These are phyloP conservation scores for Dalbergia cultrata DNA, from an alignment of 306 rosid genomes.

Conservation along the genomic window DNA sequence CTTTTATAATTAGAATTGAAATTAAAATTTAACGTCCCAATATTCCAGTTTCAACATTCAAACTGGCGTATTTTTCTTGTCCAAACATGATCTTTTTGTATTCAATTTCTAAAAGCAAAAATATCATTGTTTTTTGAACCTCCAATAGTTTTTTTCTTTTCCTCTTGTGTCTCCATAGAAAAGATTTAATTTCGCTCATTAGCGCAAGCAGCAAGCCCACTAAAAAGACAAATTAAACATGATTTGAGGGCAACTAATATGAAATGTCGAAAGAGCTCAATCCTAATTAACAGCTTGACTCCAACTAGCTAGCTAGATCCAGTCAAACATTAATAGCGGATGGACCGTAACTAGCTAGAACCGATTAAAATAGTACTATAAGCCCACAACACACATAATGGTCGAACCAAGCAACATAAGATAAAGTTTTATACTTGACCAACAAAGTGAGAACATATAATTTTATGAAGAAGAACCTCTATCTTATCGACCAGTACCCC, in stretches of 20 bases:
- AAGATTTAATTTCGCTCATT: too few relatives aligned
- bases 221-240: neutral
- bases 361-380: neutral
- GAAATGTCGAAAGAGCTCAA: neutral
- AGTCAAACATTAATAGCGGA: constrained; percentile 21
- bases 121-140: neutral
- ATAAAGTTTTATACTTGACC: neutral
- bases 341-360: neutral
- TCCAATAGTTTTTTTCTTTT: neutral
- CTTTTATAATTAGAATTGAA: too few relatives aligned
- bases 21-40: too few relatives aligned
- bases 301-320: constrained; percentile 2
- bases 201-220: neutral
- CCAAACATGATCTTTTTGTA: too few relatives aligned
- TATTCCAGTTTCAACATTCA: too few relatives aligned
- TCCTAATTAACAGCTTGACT: neutral
- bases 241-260: neutral
- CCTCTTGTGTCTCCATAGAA: too few relatives aligned
- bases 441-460: neutral
- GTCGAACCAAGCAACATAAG: neutral
- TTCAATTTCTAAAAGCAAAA: neutral
- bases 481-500: constrained; percentile 9
- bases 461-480: neutral
- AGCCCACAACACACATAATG: constrained; percentile 9
- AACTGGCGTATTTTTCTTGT: too few relatives aligned